phyloP scores from a whole-genome alignment of 805 yeast species.

The Suhomyces prunicola region DNA sequence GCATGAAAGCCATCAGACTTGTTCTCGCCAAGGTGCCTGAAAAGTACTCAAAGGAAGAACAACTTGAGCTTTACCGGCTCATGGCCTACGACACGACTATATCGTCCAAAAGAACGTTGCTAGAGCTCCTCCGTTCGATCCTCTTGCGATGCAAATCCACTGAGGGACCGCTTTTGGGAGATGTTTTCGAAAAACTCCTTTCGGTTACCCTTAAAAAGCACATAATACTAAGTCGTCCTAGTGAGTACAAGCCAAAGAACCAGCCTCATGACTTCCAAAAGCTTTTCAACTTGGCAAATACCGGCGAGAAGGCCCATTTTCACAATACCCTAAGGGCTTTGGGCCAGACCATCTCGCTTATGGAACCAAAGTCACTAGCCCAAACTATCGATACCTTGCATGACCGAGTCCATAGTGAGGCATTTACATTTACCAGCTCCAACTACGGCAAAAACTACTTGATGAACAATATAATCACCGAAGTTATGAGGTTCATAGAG shows the following conservation, averaged over 20 bases:
- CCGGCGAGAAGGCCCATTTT: conserved; percentile 19
- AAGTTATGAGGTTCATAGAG: conserved; percentile 18
- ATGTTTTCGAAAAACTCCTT: conserved; percentile 12
- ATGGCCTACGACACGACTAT: conserved; percentile 1
- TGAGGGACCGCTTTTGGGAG: conserved; percentile 6
- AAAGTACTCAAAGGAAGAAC: not conserved
- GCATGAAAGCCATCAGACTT: not conserved
- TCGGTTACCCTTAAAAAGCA: conserved; percentile 10
- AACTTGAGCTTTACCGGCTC: not conserved
- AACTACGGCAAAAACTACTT: conserved; percentile 17
- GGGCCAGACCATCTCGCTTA: conserved; percentile 27
- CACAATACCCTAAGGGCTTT: conserved; percentile 26
- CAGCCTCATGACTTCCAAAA: conserved; percentile 12
- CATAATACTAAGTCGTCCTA: not conserved
- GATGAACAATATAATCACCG: conserved; percentile 15
- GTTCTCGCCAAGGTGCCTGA: not conserved
- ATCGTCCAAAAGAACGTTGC: conserved; percentile 6
- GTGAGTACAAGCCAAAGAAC: not conserved
- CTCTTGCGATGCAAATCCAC: conserved; percentile 10
- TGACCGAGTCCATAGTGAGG: conserved; percentile 3
- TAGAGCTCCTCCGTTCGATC: conserved; percentile 9
- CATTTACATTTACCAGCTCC: conserved; percentile 9
- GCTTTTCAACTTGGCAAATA: conserved; percentile 11
- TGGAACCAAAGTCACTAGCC: conserved; percentile 16
- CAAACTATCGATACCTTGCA: conserved; percentile 14